Conservation (phyloP, 441 rosid species). For the Brassica hybrid region DNA sequence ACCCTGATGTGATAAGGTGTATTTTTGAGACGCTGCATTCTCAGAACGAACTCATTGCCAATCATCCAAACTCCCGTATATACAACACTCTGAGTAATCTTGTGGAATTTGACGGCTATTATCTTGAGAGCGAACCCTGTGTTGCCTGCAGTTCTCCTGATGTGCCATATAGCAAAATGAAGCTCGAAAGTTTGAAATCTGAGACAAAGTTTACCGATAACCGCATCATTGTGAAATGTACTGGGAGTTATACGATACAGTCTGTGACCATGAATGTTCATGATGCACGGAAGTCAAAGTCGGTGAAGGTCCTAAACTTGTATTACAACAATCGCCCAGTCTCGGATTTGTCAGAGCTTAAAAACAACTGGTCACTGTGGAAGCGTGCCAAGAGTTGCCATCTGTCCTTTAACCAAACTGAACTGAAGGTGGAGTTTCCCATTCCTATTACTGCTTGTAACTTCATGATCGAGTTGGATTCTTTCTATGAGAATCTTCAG, state of each 20-base stretch:
- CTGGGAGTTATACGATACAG: slow-evolving; percentile 99
- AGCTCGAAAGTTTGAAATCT: slow-evolving; percentile 98
- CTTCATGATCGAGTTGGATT: slow-evolving; percentile 99
- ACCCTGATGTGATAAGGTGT: slow-evolving; percentile 79
- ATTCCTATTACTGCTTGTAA: slow-evolving; percentile 99
- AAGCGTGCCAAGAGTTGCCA: slow-evolving; percentile 99
- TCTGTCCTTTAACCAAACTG: slow-evolving; percentile 98
- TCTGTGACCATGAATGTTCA: slow-evolving; percentile 99
- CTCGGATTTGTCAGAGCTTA: slow-evolving; percentile 97
- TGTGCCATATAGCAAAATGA: slow-evolving; percentile 99
- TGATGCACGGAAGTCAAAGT: slow-evolving; percentile 99
- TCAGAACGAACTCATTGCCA: slow-evolving; percentile 99
- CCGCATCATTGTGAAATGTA: slow-evolving; percentile 98
- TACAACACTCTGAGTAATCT: slow-evolving; percentile 95
- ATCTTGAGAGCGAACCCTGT: slow-evolving; percentile 99
- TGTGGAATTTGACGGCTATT: slow-evolving; percentile 99
- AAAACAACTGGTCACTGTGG: slow-evolving; percentile 99
- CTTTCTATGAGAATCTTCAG: slow-evolving; percentile 99
- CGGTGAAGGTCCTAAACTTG: slow-evolving; percentile 97
- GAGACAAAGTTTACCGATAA: slow-evolving; percentile 99
- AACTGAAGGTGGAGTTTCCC: slow-evolving; percentile 98
- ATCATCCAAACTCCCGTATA: slow-evolving; percentile 99
- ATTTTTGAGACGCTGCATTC: slow-evolving; percentile 95
- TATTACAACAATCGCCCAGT: slow-evolving; percentile 99
- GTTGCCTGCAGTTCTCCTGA: slow-evolving; percentile 99